phyloP scores from a whole-genome alignment of 805 yeast species.

The Starmerella sirachaensis region DNA sequence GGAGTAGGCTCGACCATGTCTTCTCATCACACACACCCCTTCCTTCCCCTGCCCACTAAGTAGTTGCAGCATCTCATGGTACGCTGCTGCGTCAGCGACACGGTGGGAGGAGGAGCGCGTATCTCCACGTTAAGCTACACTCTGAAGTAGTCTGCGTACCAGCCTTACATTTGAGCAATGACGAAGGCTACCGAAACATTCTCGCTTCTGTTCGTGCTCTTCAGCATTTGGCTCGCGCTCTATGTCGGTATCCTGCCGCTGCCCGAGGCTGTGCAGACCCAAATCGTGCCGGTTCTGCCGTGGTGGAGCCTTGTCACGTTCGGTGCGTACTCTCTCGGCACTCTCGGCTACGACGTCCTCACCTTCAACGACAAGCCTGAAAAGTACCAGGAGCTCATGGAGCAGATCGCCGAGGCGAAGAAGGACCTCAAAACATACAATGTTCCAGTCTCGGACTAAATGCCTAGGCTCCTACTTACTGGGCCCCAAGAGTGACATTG shows the following conservation, averaged over 20 bases:
- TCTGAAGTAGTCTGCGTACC: too few relatives aligned
- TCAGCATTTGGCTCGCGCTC: constrained; percentile 44
- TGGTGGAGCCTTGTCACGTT: constrained; percentile 59
- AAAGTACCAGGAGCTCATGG: constrained; percentile 50
- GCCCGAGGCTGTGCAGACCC: constrained; percentile 36
- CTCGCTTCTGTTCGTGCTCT: constrained; percentile 35
- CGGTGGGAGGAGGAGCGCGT: too few relatives aligned
- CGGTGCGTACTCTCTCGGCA: constrained; percentile 56
- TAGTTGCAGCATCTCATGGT: too few relatives aligned
- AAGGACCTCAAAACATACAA: constrained; percentile 44
- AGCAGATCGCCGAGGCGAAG: constrained; percentile 52
- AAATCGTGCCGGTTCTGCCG: constrained; percentile 54
- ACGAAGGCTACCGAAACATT: constrained; percentile 56
- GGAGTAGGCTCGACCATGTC: too few relatives aligned
- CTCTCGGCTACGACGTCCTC: constrained; percentile 55
- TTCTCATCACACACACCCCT: too few relatives aligned
- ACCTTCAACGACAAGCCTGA: constrained; percentile 62
- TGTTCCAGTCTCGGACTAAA: constrained; percentile 24
- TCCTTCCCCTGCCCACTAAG: too few relatives aligned
- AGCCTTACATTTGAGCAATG: constrained; percentile 31
- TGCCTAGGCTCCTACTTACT: too few relatives aligned
- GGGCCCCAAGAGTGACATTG: too few relatives aligned
- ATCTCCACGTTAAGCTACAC: too few relatives aligned
- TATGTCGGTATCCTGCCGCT: constrained; percentile 44
- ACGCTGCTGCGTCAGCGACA: too few relatives aligned